Evolutionary conservation across 2,329 filamentous ascomycete genomes (phyloP).

Genomic region (Helotiales sp.): DNA sequence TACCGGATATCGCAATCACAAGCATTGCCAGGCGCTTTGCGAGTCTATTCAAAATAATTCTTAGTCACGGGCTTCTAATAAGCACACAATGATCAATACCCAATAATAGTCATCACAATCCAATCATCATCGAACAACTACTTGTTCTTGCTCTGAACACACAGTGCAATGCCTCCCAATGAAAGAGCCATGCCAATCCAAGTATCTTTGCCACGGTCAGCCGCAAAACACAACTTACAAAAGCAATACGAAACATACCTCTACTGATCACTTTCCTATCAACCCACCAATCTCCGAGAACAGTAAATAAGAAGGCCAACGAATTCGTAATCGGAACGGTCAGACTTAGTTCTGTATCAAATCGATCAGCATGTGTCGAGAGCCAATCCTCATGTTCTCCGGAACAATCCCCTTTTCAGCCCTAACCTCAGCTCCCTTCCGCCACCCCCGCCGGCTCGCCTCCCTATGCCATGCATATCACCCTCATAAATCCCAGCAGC

Average conservation of each 20-base stretch:
- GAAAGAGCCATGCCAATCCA: conserved; percentile 81
- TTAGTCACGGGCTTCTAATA: conserved; percentile 9
- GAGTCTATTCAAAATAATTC: conserved; percentile 5
- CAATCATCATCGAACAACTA: conserved; percentile 11
- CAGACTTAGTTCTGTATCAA: conserved; percentile 74
- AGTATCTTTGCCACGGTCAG: conserved; percentile 58
- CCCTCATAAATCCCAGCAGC: neutral
- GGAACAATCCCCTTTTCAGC: conserved; percentile 1
- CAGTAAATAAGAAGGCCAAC: conserved; percentile 92
- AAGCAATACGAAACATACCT: conserved; percentile 48
- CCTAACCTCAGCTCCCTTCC: conserved; percentile 4
- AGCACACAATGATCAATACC: conserved; percentile 12
- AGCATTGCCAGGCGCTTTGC: conserved; percentile 23
- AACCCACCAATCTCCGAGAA: conserved; percentile 92
- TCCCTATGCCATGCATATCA: neutral
- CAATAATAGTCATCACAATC: neutral
- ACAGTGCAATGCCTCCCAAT: conserved; percentile 76
- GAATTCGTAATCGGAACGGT: conserved; percentile 96
- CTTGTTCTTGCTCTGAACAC: conserved; percentile 67
- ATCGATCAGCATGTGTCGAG: conserved; percentile 5
- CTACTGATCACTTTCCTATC: conserved; percentile 86
- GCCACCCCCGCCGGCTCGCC: neutral
- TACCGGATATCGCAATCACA: conserved; percentile 16
- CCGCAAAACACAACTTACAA: neutral
- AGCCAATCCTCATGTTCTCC: neutral